phyloP scores from a whole-genome alignment of 2,329 filamentous ascomycete genomes.

The Sporothrix schenckii region DNA sequence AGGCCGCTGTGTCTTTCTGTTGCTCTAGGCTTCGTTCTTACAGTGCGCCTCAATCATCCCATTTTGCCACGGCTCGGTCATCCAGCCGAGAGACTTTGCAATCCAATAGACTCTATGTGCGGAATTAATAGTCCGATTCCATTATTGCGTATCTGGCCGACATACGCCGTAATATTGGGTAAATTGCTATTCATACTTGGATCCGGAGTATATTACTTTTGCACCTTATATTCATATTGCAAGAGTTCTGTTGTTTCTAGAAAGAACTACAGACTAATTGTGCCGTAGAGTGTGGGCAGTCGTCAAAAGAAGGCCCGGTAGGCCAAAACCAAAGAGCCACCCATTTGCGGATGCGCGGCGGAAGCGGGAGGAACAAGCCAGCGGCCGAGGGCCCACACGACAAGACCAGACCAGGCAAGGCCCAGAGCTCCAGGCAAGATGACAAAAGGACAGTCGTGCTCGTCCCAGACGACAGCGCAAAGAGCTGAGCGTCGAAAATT shows the following conservation, averaged over 20 bases:
- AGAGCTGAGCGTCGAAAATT: not conserved
- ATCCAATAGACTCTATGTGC: not conserved
- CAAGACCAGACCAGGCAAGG: not conserved
- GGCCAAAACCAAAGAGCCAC: not conserved
- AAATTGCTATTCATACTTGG: slow-evolving; percentile 9
- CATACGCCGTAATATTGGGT: not conserved
- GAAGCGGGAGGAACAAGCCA: slow-evolving; percentile 5
- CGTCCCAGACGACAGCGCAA: not conserved
- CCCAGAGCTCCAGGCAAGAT: not conserved
- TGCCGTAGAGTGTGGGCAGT: too few species aligned
- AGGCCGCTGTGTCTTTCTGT: not conserved
- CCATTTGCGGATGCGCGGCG: not conserved
- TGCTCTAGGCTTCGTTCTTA: not conserved
- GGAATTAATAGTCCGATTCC: not conserved
- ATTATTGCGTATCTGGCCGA: too few species aligned
- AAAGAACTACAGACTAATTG: not conserved
- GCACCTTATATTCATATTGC: not conserved
- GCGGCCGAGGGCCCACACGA: not conserved
- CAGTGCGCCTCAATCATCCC: not conserved
- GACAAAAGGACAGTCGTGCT: not conserved
- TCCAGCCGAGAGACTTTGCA: not conserved
- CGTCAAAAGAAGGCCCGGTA: not conserved
- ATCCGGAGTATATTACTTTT: too few species aligned
- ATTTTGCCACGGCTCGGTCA: slow-evolving; percentile 13
- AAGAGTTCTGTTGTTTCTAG: not conserved